A percentile compares a stretch with the other conserved stretches of the same genome.
Evolutionary conservation across 1,284 basidiomycete species (phyloP).

Genomic region (Meripilus lineatus): DNA sequence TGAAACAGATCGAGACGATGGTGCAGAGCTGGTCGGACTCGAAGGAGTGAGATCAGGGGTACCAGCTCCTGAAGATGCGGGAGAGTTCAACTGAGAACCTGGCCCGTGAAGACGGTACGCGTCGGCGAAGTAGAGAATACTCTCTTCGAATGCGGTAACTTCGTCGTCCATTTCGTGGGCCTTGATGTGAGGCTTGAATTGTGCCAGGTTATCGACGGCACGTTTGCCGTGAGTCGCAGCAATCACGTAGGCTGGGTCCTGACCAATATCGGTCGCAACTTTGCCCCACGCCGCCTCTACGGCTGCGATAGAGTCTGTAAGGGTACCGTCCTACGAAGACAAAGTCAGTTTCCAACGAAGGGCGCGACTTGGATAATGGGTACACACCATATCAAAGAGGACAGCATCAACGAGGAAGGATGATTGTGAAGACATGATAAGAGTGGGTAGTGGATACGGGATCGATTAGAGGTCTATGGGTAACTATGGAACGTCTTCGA

Average conservation of each 20-base stretch:
- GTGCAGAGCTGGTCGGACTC: constrained; percentile 38
- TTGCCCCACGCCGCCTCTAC: constrained; percentile 79
- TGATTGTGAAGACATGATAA: background rate
- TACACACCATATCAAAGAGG: constrained; percentile 68
- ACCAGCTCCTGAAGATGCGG: constrained; percentile 13
- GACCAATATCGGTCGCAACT: constrained; percentile 65
- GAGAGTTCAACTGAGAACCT: constrained; percentile 26
- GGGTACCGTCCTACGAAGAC: constrained; percentile 54
- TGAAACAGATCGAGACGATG: constrained; percentile 35
- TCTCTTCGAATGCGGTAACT: constrained; percentile 64
- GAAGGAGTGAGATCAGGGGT: constrained; percentile 24
- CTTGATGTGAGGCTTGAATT: constrained; percentile 38
- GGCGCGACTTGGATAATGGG: background rate
- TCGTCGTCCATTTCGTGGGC: constrained; percentile 63
- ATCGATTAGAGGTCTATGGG: too few species aligned
- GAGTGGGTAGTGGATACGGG: too few species aligned
- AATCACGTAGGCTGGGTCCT: constrained; percentile 61
- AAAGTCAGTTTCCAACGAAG: constrained; percentile 12
- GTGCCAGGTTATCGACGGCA: constrained; percentile 46
- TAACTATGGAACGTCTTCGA: too few species aligned
- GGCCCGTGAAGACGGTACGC: constrained; percentile 47
- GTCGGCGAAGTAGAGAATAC: constrained; percentile 71
- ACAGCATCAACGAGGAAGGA: constrained; percentile 55
- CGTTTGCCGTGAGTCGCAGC: constrained; percentile 75
- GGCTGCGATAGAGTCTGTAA: constrained; percentile 73